Evolutionary conservation across 345 rosid species (phyloP).

Genomic region (Eucalyptus erythrocorys): DNA sequence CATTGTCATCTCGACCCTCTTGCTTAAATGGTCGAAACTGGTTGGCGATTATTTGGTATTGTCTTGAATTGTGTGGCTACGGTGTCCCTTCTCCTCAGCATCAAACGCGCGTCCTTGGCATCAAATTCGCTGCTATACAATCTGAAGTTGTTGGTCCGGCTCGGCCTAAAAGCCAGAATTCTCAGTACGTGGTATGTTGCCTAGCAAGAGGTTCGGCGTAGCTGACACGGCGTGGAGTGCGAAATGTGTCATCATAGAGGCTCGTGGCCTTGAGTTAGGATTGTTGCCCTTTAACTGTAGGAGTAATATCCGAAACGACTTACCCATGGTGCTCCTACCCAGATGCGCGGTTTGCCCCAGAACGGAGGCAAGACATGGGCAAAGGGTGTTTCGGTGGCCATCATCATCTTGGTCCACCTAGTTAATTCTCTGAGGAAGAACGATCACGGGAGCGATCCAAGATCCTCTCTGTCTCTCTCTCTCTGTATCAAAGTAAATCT

Average conservation of each 20-base stretch:
- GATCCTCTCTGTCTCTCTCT: background rate
- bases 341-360: background rate
- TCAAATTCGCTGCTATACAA: background rate
- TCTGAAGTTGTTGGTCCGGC: background rate
- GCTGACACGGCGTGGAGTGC: background rate
- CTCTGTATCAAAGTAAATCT: background rate
- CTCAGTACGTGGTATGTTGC: background rate
- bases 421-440: background rate
- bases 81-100: background rate
- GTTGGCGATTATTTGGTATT: background rate
- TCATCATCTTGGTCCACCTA: background rate
- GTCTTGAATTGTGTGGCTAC: background rate
- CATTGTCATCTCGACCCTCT: background rate
- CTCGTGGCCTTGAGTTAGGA: background rate
- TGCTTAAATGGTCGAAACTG: background rate
- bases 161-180: background rate
- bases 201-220: background rate
- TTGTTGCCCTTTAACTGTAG: background rate
- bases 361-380: background rate
- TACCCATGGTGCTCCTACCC: background rate
- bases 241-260: background rate
- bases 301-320: background rate
- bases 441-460: background rate
- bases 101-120: background rate
- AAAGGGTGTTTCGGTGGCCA: background rate